phyloP scores from a whole-genome alignment of 2,329 filamentous ascomycete species.

The Fusarium sp. region DNA sequence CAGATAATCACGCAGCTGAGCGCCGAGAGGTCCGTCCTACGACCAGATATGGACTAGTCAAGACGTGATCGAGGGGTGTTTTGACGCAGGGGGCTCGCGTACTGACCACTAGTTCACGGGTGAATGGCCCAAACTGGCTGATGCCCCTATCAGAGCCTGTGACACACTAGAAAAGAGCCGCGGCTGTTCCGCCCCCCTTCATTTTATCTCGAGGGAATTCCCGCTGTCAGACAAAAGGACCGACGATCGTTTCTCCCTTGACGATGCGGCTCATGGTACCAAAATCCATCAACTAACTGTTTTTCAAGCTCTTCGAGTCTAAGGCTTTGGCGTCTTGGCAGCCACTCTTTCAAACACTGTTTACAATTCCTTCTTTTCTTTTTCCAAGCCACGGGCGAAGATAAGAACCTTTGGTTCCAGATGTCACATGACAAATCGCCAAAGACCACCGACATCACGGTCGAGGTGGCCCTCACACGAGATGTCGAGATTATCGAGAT shows the following conservation, averaged over 20 bases:
- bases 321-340: background rate
- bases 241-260: constrained; percentile 1
- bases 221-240: constrained; percentile 1
- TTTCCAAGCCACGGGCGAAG: background rate
- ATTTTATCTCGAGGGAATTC: background rate
- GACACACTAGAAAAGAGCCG: background rate
- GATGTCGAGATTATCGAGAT: constrained; percentile 34
- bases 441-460: constrained; percentile 34
- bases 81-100: background rate
- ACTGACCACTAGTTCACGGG: constrained; percentile 1
- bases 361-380: background rate
- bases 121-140: background rate
- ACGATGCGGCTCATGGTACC: background rate
- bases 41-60: background rate
- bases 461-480: constrained; percentile 32
- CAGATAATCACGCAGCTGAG: background rate
- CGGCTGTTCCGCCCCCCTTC: background rate
- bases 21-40: background rate
- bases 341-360: background rate
- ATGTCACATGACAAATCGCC: constrained; percentile 31
- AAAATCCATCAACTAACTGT: background rate
- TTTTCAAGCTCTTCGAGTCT: background rate
- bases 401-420: background rate
- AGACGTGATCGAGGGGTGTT: background rate
- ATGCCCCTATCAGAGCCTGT: background rate